phyloP scores from a whole-genome alignment of 345 rosid genomes.

The Gossypium sturtianum region DNA sequence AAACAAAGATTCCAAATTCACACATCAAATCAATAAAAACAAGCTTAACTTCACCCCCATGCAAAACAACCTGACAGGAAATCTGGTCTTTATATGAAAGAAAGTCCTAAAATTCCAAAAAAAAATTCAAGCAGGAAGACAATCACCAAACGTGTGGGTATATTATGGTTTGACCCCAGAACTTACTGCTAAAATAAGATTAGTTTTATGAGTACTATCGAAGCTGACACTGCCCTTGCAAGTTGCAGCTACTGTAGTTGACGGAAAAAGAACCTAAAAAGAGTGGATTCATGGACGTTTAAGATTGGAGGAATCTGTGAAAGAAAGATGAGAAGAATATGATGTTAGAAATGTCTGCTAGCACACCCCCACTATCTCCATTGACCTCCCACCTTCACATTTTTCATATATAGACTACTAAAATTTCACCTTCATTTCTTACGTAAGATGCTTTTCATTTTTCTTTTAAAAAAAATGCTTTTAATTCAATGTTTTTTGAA shows the following conservation, averaged over 20 bases:
- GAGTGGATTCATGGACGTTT: conserved; percentile 24
- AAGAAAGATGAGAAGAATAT: conserved; percentile 39
- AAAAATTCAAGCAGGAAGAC: conserved; percentile 17
- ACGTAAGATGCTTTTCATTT: too few relatives aligned
- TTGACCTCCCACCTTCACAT: conserved; percentile 17
- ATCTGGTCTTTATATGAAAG: conserved; percentile 14
- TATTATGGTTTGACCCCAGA: conserved; percentile 27
- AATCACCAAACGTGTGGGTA: conserved; percentile 15
- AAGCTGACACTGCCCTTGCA: not conserved
- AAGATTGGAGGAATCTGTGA: conserved; percentile 32
- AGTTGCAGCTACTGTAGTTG: not conserved
- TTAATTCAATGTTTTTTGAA: not conserved
- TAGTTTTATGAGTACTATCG: not conserved
- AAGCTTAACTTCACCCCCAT: conserved; percentile 7
- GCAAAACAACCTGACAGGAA: conserved; percentile 26
- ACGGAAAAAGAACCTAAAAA: conserved; percentile 22
- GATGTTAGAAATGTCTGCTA: conserved; percentile 48
- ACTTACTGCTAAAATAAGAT: not conserved
- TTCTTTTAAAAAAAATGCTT: too few relatives aligned
- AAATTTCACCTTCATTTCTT: not conserved
- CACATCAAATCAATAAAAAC: conserved; percentile 14
- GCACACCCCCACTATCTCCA: conserved; percentile 30
- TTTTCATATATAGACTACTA: not conserved
- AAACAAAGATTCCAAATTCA: conserved; percentile 33
- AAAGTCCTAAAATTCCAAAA: conserved; percentile 8